Percentiles rank a stretch among this genome's conserved stretches.
These are phyloP conservation scores for Colletotrichum spinosum DNA, from an alignment of 2,329 filamentous ascomycete genomes.

Conservation along the genomic window DNA sequence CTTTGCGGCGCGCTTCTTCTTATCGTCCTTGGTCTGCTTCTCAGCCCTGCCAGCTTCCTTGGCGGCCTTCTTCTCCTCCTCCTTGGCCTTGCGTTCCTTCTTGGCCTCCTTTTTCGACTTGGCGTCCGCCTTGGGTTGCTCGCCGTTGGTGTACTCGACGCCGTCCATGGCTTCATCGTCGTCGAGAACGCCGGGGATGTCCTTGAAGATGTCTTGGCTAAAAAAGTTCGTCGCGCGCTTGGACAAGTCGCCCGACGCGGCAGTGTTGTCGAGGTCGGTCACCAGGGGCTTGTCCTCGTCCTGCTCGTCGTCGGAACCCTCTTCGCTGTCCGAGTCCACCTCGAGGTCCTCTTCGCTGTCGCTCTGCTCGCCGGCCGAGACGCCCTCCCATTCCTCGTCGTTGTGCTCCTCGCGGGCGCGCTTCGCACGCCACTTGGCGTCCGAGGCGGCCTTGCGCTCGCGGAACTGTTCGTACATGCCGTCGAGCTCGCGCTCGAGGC, in stretches of 20 bases:
- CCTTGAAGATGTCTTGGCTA: constrained; percentile 93
- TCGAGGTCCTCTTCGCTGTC: constrained; percentile 65
- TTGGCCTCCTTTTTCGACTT: constrained; percentile 37
- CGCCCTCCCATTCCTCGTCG: constrained; percentile 92
- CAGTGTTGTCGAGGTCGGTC: constrained; percentile 54
- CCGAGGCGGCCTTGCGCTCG: constrained; percentile 80
- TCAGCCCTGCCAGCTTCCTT: constrained; percentile 35
- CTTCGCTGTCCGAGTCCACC: constrained; percentile 66
- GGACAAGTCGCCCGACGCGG: constrained; percentile 73
- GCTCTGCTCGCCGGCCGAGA: constrained; percentile 76
- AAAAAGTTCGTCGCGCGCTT: constrained; percentile 91
- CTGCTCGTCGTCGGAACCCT: constrained; percentile 50
- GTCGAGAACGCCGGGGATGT: constrained; percentile 75
- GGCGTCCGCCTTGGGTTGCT: constrained; percentile 24
- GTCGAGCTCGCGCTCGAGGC: constrained; percentile 87
- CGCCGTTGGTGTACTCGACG: constrained; percentile 42
- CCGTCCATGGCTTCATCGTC: constrained; percentile 53
- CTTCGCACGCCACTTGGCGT: constrained; percentile 92
- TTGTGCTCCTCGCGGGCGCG: constrained; percentile 83
- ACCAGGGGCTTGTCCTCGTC: constrained; percentile 47
- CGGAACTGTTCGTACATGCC: constrained; percentile 88
- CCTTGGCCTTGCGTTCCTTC: constrained; percentile 41
- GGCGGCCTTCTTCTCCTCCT: constrained; percentile 48
- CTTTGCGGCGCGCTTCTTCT: constrained; percentile 53
- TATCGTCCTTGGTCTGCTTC: constrained; percentile 47